These are phyloP conservation scores for Penicillium sp. DNA, from an alignment of 2,329 filamentous ascomycete species.

Conservation along the genomic window DNA sequence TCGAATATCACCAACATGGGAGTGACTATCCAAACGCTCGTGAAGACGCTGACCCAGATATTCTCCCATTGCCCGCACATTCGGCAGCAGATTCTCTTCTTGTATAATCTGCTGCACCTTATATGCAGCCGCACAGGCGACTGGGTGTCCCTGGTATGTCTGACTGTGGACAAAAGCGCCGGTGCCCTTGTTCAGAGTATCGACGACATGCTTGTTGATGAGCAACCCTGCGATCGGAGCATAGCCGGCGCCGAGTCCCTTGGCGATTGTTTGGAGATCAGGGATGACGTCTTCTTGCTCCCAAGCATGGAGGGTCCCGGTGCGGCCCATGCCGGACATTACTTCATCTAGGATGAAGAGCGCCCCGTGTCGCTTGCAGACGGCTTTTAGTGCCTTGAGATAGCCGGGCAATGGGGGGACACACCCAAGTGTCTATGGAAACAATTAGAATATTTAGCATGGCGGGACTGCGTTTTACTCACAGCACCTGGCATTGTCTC, in stretches of 20 bases:
- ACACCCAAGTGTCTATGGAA: slow-evolving; percentile 48
- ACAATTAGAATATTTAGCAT: background rate
- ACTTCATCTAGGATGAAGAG: slow-evolving; percentile 51
- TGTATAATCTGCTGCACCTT: slow-evolving; percentile 55
- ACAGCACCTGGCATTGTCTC: slow-evolving; percentile 53
- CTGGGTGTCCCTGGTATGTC: slow-evolving; percentile 57
- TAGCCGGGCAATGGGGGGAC: slow-evolving; percentile 56
- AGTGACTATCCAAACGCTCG: slow-evolving; percentile 44
- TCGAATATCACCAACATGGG: slow-evolving; percentile 55
- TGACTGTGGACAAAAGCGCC: slow-evolving; percentile 55
- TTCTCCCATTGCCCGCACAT: slow-evolving; percentile 32
- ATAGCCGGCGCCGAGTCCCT: slow-evolving; percentile 57
- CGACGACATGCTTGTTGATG: slow-evolving; percentile 48
- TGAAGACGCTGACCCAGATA: slow-evolving; percentile 42
- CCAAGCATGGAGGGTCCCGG: slow-evolving; percentile 57
- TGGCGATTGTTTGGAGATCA: slow-evolving; percentile 59
- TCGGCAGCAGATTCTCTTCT: slow-evolving; percentile 51
- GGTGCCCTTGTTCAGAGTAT: slow-evolving; percentile 46
- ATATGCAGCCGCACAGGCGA: slow-evolving; percentile 53
- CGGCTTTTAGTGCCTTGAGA: slow-evolving; percentile 51
- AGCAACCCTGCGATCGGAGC: slow-evolving; percentile 55
- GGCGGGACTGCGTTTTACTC: slow-evolving; percentile 15
- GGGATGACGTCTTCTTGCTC: slow-evolving; percentile 55
- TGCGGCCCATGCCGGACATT: slow-evolving; percentile 59
- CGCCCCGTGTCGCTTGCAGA: slow-evolving; percentile 58